phyloP scores from a whole-genome alignment of 1,139 yeast genomes.

The Meyerozyma guilliermondii region DNA sequence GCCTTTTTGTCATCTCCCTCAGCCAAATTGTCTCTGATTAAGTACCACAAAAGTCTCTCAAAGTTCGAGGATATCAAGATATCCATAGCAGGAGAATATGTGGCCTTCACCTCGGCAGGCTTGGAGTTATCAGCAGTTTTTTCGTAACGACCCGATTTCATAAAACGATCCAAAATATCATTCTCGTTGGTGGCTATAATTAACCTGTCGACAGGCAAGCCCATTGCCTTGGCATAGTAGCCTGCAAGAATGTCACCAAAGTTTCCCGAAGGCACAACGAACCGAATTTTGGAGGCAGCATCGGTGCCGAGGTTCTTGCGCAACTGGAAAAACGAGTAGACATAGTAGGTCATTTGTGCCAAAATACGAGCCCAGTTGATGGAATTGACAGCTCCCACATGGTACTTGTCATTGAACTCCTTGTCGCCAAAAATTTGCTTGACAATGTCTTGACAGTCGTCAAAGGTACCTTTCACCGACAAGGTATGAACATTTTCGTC shows the following conservation, averaged over 20 bases:
- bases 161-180: slow-evolving; percentile 89
- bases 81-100: slow-evolving; percentile 98
- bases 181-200: slow-evolving; percentile 95
- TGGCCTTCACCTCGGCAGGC: slow-evolving; percentile 65
- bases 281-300: slow-evolving; percentile 51
- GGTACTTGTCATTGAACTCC: slow-evolving; percentile 82
- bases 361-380: slow-evolving; percentile 98
- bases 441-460: slow-evolving; percentile 96
- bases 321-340: slow-evolving; percentile 82
- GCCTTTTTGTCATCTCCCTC: slow-evolving; percentile 60
- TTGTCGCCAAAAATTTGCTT: slow-evolving; percentile 87
- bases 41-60: slow-evolving; percentile 93
- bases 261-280: slow-evolving; percentile 95
- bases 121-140: slow-evolving; percentile 49
- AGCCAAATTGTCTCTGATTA: slow-evolving; percentile 65
- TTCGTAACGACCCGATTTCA: slow-evolving; percentile 79
- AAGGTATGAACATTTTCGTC: slow-evolving; percentile 92
- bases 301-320: slow-evolving; percentile 32
- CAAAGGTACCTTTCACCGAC: slow-evolving; percentile 93
- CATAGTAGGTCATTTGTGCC: slow-evolving; percentile 96
- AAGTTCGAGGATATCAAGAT: slow-evolving; percentile 91
- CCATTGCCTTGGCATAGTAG: slow-evolving; percentile 91
- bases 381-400: slow-evolving; percentile 96
- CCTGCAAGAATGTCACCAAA: slow-evolving; percentile 98
- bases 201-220: slow-evolving; percentile 80